phyloP scores from a whole-genome alignment of 352 stramenopile species.

The Phytophthora foliorum region DNA sequence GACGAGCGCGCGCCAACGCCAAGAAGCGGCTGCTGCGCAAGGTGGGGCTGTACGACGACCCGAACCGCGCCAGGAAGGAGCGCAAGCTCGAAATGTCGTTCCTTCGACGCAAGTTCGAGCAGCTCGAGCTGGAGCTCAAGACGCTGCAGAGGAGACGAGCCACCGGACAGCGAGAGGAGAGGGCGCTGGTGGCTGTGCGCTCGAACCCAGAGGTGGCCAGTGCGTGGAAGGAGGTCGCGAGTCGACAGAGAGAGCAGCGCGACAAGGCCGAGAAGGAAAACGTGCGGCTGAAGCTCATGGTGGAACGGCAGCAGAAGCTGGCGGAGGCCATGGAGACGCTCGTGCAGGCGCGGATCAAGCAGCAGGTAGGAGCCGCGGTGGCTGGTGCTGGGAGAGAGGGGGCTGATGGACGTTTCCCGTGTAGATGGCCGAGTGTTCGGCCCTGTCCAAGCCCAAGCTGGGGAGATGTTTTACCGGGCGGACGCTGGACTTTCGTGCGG shows the following conservation, averaged over 20 bases:
- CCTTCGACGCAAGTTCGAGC: conserved; percentile 41
- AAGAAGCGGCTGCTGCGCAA: conserved; percentile 39
- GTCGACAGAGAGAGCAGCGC: conserved; percentile 35
- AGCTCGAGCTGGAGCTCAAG: conserved; percentile 45
- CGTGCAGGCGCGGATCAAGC: conserved; percentile 40
- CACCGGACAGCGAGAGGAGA: background rate
- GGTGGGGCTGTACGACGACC: conserved; percentile 36
- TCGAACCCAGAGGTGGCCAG: conserved; percentile 26
- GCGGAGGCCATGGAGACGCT: conserved; percentile 43
- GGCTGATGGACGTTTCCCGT: conserved; percentile 1
- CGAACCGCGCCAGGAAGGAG: conserved; percentile 54
- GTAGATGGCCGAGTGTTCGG: conserved; percentile 35
- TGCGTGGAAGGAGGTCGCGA: conserved; percentile 41
- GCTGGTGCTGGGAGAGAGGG: background rate
- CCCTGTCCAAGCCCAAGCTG: conserved; percentile 24
- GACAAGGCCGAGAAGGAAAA: conserved; percentile 50
- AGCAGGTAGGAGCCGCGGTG: conserved; percentile 3
- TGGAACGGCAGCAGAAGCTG: conserved; percentile 46
- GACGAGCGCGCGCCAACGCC: conserved; percentile 21
- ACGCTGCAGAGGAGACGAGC: conserved; percentile 9
- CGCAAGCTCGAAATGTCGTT: conserved; percentile 52
- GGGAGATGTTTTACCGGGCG: conserved; percentile 24
- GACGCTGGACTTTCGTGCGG: conserved; percentile 29
- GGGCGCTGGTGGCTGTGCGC: background rate
- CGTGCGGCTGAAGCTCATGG: conserved; percentile 39